A percentile compares a stretch with the other conserved stretches of the same genome.
phyloP scores from a whole-genome alignment of 768 basidiomycete genomes.

The Mycena epipterygia region DNA sequence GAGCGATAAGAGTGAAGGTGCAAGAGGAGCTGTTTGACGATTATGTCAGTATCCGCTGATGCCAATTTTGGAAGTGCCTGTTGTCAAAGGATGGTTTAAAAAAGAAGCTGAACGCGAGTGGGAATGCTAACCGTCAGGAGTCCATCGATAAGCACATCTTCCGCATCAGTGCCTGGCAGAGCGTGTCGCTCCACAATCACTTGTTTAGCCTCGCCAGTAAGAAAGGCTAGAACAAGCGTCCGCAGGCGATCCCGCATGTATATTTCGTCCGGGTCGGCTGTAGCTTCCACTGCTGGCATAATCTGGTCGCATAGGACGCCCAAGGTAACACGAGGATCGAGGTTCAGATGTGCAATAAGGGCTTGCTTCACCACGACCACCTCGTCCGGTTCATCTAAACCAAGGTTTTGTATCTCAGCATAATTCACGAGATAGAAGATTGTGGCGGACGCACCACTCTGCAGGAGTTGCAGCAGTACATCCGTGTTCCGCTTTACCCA shows the following conservation, averaged over 20 bases:
- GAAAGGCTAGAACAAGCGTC: conserved; percentile 70
- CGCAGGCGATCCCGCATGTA: conserved; percentile 69
- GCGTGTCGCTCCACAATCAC: conserved; percentile 61
- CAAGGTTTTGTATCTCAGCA: too few relatives aligned
- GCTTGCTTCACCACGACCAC: conserved; percentile 72
- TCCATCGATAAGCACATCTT: conserved; percentile 61
- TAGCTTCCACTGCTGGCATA: conserved; percentile 60
- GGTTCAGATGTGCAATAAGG: conserved; percentile 71
- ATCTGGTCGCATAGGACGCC: conserved; percentile 81
- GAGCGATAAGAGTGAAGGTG: conserved; percentile 60
- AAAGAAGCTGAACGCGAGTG: not conserved
- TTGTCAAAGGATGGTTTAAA: conserved; percentile 10
- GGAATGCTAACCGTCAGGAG: conserved; percentile 60
- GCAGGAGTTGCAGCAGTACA: conserved; percentile 80
- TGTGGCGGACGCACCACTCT: conserved; percentile 69
- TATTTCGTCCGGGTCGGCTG: conserved; percentile 69
- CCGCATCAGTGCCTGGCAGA: conserved; percentile 58
- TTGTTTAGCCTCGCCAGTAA: conserved; percentile 64
- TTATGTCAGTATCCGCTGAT: conserved; percentile 56
- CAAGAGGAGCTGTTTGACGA: conserved; percentile 68
- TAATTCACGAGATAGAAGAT: not conserved
- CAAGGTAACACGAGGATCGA: conserved; percentile 72
- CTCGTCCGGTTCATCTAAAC: conserved; percentile 75
- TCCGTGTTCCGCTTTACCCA: conserved; percentile 82
- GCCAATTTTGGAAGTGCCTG: conserved; percentile 67